Evolutionary conservation across 495 filamentous ascomycete species (phyloP), one percentile per base, ranked within the genome.

Genomic region (Aspergillus sclerotioniger): DNA sequence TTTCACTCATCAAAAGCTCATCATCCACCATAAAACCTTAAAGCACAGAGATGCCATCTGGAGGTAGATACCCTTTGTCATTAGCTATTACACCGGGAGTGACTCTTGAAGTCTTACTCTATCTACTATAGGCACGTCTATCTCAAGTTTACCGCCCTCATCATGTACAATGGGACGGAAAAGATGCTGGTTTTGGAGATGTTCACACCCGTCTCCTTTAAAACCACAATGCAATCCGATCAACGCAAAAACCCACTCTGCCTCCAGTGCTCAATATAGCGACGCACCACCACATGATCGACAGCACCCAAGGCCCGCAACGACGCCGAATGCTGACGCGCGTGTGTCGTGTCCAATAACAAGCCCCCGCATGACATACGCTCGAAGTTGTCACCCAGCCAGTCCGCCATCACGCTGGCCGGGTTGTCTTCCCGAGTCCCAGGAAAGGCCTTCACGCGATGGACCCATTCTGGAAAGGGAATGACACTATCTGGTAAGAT

Each of bases 301-400:
- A 61, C 59, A 47, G 59, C 20, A 2, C 39, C 48, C 8, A 61
- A 29, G 3, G 10, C 15, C 17, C 19, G 31, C 7, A 61, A 28
- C 2, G 54, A 41, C 9, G 41, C 13, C 13, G 53, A 56, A 48
- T 57, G 48, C 37, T 53, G 29, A 0, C n/a, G 12, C 3, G 53
- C 20, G 6, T 20, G 51, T 1, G 33, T 54, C 0, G 72, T 72
- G 33, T 77, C 78, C 49, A 84, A 55, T 0, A 83, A 20, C 7
- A 84, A 62, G 0, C 78, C 80, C 15, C 78, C 79, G 51, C 82
- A 84, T 0, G 77, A 77, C 81, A 85, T 83, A 3, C 76, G 66
- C 2, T 73, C 16, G 51, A 76, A 86, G 35, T 84, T 71, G 12
- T 61, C 58, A 16, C 82, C 80, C 13, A 85, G 53, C 59, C 84